These are phyloP conservation scores for Cryptosporidium andersoni DNA, from an alignment of 169 alveolate genomes.

Conservation along the genomic window DNA sequence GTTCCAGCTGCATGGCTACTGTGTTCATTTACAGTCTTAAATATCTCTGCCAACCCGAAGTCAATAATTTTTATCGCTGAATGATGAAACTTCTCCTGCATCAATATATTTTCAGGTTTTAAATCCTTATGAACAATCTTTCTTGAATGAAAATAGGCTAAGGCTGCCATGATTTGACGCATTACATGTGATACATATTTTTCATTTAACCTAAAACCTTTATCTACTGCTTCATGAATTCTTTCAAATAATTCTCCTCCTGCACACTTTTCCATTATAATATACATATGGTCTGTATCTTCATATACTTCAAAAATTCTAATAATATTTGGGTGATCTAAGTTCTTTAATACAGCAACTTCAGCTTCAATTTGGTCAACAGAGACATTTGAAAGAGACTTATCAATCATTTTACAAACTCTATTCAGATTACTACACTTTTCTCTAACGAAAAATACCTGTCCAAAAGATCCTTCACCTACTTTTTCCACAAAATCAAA, in stretches of 20 bases:
- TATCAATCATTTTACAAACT: slow-evolving; percentile 74
- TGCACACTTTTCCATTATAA: slow-evolving; percentile 90
- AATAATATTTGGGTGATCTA: slow-evolving; percentile 91
- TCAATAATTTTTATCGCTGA: slow-evolving; percentile 92
- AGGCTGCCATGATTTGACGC: slow-evolving; percentile 92
- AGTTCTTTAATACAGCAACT: slow-evolving; percentile 77
- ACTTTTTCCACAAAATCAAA: slow-evolving; percentile 72
- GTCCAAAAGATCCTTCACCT: slow-evolving; percentile 79
- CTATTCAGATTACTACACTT: slow-evolving; percentile 71
- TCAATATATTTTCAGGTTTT: slow-evolving; percentile 95
- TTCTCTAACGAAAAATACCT: slow-evolving; percentile 75
- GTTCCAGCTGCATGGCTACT: slow-evolving; percentile 91
- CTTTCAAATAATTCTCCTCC: slow-evolving; percentile 98
- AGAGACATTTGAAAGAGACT: slow-evolving; percentile 71
- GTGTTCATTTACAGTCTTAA: slow-evolving; percentile 84
- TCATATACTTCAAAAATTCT: slow-evolving; percentile 91
- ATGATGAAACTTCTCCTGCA: slow-evolving; percentile 83
- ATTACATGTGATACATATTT: slow-evolving; percentile 89
- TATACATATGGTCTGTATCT: slow-evolving; percentile 87
- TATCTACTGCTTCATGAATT: slow-evolving; percentile 83
- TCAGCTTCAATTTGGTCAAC: slow-evolving; percentile 76
- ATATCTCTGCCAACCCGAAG: slow-evolving; percentile 91
- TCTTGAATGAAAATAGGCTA: slow-evolving; percentile 90
- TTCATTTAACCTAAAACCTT: slow-evolving; percentile 82
- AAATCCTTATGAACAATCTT: slow-evolving; percentile 94